Evolutionary conservation across 2,329 filamentous ascomycete species (phyloP).

Genomic region (Beauveria sp.): DNA sequence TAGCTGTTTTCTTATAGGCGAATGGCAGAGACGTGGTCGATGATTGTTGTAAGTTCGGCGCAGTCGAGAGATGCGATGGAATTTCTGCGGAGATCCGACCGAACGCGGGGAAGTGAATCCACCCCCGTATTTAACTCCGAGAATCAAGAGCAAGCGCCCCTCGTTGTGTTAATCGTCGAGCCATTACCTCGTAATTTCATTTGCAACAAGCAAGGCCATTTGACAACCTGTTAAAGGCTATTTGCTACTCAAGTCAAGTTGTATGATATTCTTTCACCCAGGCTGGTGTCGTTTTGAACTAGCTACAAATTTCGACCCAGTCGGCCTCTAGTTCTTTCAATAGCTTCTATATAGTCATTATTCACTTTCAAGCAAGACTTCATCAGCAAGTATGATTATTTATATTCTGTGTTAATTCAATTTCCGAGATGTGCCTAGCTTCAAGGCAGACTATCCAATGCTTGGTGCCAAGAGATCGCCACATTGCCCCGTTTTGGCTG

Average conservation of each 20-base stretch:
- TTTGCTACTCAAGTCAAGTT: not conserved
- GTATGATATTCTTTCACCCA: not conserved
- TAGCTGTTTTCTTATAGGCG: not conserved
- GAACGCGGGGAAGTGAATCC: not conserved
- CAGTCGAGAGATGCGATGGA: not conserved
- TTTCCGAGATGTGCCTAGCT: not conserved
- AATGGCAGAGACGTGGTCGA: not conserved
- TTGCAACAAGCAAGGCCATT: not conserved
- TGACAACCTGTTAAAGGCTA: not conserved
- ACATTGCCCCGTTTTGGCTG: not conserved
- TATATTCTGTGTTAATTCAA: rapidly evolving
- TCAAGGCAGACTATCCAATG: not conserved
- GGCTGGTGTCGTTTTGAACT: not conserved
- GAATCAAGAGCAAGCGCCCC: not conserved
- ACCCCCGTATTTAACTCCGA: not conserved
- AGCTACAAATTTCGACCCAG: not conserved
- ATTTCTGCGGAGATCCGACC: constrained; percentile 3
- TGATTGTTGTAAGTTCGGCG: not conserved
- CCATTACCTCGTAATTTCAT: not conserved
- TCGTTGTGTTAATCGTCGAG: not conserved
- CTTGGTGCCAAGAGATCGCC: not conserved
- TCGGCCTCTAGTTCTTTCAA: not conserved
- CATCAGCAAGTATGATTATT: not conserved
- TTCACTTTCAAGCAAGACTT: not conserved
- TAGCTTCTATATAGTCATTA: not conserved